Base-by-base conservation (phyloP, 2,329 filamentous ascomycete genomes). In the Whalleya microplaca region DNA sequence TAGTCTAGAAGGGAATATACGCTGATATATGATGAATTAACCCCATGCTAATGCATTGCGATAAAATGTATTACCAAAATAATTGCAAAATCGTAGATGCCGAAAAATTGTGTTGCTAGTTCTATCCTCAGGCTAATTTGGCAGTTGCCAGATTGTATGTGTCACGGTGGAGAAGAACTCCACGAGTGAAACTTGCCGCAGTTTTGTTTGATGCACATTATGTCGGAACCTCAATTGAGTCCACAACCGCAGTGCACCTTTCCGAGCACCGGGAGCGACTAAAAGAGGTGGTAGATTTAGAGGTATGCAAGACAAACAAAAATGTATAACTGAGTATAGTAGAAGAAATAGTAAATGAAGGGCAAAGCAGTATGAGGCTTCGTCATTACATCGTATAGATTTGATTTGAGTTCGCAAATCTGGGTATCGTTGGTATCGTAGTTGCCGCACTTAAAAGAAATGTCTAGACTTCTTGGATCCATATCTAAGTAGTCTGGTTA, bases 381-480 rank as follows among this genome's bases (percentile, higher is more conserved):
- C 57, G 61, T 70, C 68, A 67, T 71, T 70, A 71, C 62, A 68
- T 70, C 65, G 62, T 68, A 59, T 63, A 63, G 59, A 63, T 59
- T 60, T 53, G 59, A 63, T 59, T 60, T 53, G 51, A 63, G 55
- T 59, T 69, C 64, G 66, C 59, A 66, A 67, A 68, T 65, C 64
- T 67, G 69, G 69, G 69, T 71, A 71, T 71, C 69, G 65, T 69
- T 64, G 61, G 64, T 66, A 63, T 59, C 60, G 59, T 66, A 60
- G 66, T 62, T 58, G 56, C 64, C 63, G 62, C 65, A 64, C 58
- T 58, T 46, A 54, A 59, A 55, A 55, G 62, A 66, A 61, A 56
- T 48, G 77, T 60, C 80, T 82, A 42, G 66, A 75, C 63, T 65
- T 76, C 74, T 68, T 78, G 73, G 64, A 81, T 73, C 79, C 78